Base-by-base conservation (phyloP, 2,329 filamentous ascomycete genomes). In the Ophiostoma piceae region DNA sequence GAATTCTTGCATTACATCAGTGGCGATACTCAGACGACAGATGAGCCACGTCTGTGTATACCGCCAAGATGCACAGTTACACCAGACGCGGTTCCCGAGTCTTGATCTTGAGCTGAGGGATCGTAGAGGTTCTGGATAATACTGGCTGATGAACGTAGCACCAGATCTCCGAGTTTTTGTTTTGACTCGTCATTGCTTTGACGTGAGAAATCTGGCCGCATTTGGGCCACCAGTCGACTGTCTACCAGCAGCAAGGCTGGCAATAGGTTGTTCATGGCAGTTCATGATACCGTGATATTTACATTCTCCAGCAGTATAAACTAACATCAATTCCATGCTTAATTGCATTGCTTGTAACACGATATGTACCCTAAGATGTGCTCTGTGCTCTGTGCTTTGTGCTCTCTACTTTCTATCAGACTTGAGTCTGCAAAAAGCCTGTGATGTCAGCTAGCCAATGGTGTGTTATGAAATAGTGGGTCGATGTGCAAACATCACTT, bases 391-490 rank as follows among this genome's bases (percentile, higher is more conserved):
- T 35, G 35, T 35, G 35, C 8, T 35, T 35, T 35, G 35, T 35
- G 35, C 26, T 29, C 26, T 29, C 26, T 29, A 29, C 26, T 29
- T 29, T 29, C 26, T 29, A 29, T 29, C 26, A 29, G 26, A 29
- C 26, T 29, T n/a, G 16, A 1, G 43, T 47, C 43, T 19, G 16
- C 16, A 47, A 19, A 3, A 4, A 16, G 51, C 51, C 12, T 3
- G n/a, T 57, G n/a, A 57, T 16, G 5, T 11, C 2, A 32, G 4
- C 1, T 35, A 16, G 11, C 57, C 26, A 62, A 62, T 47, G 6
- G 43, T 47, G 43, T 47, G 43, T 47, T 47, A 47, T 47, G 43
- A 62, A 62, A 62, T 16, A 62, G 26, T 62, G 57, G 57, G 26
- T 32, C 57, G 8, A 8, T 1, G 5, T 26, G 32, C 54, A 32